A percentile compares a stretch with the other conserved stretches of the same genome.
These are phyloP conservation scores for Abelmoschus esculentus DNA, from an alignment of 345 rosid species.

Conservation along the genomic window DNA sequence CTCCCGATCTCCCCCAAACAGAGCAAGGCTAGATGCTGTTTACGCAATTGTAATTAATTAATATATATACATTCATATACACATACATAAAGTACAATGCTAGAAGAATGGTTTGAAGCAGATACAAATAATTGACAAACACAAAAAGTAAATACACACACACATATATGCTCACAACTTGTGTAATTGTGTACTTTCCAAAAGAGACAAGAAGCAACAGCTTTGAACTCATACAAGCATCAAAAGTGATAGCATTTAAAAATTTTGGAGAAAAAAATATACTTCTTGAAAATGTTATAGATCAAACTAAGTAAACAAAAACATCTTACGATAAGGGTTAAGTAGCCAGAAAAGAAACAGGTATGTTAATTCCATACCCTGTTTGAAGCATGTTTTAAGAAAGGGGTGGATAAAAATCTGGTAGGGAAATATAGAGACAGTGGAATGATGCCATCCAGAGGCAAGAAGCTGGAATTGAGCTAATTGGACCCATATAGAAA, in stretches of 20 bases:
- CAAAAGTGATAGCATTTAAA: not conserved
- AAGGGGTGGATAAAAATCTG: not conserved
- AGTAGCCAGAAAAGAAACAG: not conserved
- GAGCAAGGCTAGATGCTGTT: constrained; percentile 86
- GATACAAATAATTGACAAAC: not conserved
- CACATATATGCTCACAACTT: not conserved
- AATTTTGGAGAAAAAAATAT: not conserved
- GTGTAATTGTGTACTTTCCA: not conserved
- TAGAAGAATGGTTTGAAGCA: not conserved
- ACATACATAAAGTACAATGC: not conserved
- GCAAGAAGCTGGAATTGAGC: too few relatives aligned
- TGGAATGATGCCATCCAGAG: too few relatives aligned
- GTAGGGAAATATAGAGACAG: not conserved
- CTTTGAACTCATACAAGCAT: not conserved
- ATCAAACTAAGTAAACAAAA: not conserved
- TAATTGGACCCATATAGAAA: not conserved
- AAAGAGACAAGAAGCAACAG: not conserved
- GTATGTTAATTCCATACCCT: not conserved
- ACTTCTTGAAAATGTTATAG: not conserved
- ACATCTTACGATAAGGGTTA: not conserved
- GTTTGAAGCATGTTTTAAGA: not conserved
- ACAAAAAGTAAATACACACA: not conserved
- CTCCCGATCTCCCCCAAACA: constrained; percentile 98
- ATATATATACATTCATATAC: not conserved
- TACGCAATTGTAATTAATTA: not conserved